Conservation (phyloP, 2,329 filamentous ascomycete species). For the Diatrype stigma region DNA sequence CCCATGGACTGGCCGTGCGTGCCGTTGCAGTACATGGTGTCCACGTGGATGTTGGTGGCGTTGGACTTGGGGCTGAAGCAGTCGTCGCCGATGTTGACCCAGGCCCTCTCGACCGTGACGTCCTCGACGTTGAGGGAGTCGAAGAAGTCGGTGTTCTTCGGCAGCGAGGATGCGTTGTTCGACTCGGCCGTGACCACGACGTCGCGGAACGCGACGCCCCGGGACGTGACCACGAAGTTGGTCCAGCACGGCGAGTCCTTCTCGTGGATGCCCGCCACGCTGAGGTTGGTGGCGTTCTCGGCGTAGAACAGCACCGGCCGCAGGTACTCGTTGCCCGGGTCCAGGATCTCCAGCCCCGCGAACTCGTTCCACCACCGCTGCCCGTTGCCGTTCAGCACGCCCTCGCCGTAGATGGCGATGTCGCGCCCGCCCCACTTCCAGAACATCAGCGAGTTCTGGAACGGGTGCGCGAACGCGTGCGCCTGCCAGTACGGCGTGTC, state of each 20-base stretch:
- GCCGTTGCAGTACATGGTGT: constrained; percentile 58
- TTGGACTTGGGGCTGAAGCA: constrained; percentile 60
- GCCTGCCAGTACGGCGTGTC: constrained; percentile 40
- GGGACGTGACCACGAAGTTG: constrained; percentile 55
- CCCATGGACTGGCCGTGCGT: constrained; percentile 56
- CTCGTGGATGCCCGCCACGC: constrained; percentile 54
- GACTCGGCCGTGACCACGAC: constrained; percentile 52
- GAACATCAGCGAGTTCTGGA: constrained; percentile 53
- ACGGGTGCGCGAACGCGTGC: constrained; percentile 36
- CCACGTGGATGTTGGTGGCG: constrained; percentile 52
- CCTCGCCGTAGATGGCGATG: constrained; percentile 56
- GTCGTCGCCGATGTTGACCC: constrained; percentile 54
- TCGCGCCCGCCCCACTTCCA: constrained; percentile 61
- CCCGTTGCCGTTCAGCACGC: constrained; percentile 53
- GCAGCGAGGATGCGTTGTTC: constrained; percentile 37
- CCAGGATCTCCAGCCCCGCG: constrained; percentile 39
- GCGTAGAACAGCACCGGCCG: constrained; percentile 59
- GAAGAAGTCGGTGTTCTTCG: constrained; percentile 61
- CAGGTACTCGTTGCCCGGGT: constrained; percentile 51
- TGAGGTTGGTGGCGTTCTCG: constrained; percentile 56
- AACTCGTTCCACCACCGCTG: constrained; percentile 41
- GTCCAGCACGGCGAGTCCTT: constrained; percentile 62
- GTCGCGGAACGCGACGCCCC: constrained; percentile 50
- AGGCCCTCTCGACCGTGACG: constrained; percentile 45
- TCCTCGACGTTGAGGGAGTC: constrained; percentile 55